Evolutionary conservation across 2,329 filamentous ascomycete genomes (phyloP).

Genomic region (Talaromyces atroroseus): DNA sequence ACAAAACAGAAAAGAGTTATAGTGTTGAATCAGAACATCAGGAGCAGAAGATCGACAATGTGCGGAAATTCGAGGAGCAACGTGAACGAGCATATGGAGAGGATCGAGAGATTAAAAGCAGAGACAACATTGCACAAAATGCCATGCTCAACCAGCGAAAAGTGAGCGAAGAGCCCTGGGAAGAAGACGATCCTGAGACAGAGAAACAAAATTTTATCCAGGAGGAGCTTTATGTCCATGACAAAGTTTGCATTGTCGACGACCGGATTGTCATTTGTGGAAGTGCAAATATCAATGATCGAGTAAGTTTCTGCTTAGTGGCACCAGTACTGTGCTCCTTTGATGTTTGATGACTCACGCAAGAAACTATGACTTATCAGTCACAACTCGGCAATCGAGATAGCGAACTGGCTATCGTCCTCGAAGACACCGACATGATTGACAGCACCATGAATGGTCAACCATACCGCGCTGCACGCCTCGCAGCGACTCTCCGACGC

Average conservation of each 20-base stretch:
- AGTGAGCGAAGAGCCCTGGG: constrained; percentile 60
- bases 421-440: constrained; percentile 69
- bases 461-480: constrained; percentile 65
- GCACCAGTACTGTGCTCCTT: neutral
- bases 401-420: constrained; percentile 82
- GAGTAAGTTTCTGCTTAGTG: constrained; percentile 39
- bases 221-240: constrained; percentile 93
- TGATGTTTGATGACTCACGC: neutral
- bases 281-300: constrained; percentile 64
- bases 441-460: constrained; percentile 68
- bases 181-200: constrained; percentile 67
- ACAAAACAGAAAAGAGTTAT: constrained; percentile 32
- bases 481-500: constrained; percentile 74
- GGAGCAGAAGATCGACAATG: constrained; percentile 34
- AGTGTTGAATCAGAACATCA: constrained; percentile 19
- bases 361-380: constrained; percentile 36
- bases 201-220: constrained; percentile 89
- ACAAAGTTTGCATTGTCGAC: constrained; percentile 77
- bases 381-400: constrained; percentile 81
- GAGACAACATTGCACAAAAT: constrained; percentile 64
- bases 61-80: constrained; percentile 42
- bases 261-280: constrained; percentile 76
- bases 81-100: constrained; percentile 30
- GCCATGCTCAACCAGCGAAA: constrained; percentile 68
- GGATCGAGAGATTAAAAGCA: constrained; percentile 24